Evolutionary conservation across 2,329 filamentous ascomycete species (phyloP).

Genomic region (Pyricularia grisea): DNA sequence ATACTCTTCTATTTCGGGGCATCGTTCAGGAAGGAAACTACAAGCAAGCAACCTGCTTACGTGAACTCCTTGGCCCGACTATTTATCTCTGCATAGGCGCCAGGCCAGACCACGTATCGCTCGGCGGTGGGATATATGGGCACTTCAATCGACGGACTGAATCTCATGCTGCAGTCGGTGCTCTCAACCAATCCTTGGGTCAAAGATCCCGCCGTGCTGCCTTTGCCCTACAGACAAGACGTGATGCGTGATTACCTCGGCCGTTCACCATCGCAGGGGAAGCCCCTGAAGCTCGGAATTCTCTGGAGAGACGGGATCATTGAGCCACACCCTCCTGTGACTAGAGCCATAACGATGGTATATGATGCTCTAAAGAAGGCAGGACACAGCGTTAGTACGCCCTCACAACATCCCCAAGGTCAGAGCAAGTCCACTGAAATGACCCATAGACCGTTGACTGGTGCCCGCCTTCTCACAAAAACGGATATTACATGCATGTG

Average conservation of each 20-base stretch:
- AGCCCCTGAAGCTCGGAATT: neutral
- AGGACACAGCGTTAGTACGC: neutral
- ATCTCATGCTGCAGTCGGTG: constrained; percentile 41
- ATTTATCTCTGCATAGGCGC: neutral
- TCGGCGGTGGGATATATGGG: constrained; percentile 57
- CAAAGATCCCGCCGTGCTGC: constrained; percentile 53
- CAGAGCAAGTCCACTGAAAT: neutral
- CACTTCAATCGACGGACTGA: constrained; percentile 42
- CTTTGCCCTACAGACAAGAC: constrained; percentile 42
- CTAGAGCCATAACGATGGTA: neutral
- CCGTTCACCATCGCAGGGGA: neutral
- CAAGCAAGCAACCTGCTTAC: too few species aligned
- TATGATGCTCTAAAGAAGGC: neutral
- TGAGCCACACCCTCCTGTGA: neutral
- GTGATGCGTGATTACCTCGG: neutral
- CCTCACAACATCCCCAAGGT: neutral
- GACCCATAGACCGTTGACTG: neutral
- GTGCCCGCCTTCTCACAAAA: neutral
- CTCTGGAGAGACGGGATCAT: neutral
- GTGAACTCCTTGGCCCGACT: too few species aligned
- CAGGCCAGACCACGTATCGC: neutral
- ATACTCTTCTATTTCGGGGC: neutral
- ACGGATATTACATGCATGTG: neutral
- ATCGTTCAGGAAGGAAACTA: too few species aligned
- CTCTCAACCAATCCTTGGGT: constrained; percentile 54